These are phyloP conservation scores for Clavulina sp. DNA, from an alignment of 768 basidiomycete species.

Conservation along the genomic window DNA sequence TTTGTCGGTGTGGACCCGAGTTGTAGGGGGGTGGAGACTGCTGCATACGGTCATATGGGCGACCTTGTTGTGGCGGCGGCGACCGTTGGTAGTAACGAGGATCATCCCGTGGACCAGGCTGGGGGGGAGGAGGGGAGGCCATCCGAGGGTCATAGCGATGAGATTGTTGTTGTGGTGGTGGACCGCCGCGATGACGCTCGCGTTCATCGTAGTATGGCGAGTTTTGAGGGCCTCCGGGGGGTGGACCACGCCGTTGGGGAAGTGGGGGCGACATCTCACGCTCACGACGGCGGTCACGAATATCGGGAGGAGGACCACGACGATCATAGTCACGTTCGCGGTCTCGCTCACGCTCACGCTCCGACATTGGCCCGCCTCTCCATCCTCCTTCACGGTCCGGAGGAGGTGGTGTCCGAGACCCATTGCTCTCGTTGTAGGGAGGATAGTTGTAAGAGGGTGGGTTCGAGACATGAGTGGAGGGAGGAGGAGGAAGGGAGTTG, in stretches of 20 bases:
- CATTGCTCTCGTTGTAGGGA: not conserved
- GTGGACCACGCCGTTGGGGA: too few species aligned
- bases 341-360: not conserved
- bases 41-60: not conserved
- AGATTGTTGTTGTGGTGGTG: too few species aligned
- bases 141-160: too few species aligned
- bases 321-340: not conserved
- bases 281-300: too few species aligned
- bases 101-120: not conserved
- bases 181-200: too few species aligned
- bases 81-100: not conserved
- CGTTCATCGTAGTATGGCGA: too few species aligned
- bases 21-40: not conserved
- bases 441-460: not conserved
- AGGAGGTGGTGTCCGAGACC: not conserved
- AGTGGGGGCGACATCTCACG: too few species aligned
- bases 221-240: too few species aligned
- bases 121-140: not conserved
- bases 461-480: not conserved
- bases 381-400: too few species aligned
- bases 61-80: conserved; percentile 2
- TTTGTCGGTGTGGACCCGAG: conserved; percentile 16
- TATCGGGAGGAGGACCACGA: too few species aligned
- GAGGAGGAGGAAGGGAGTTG: not conserved
- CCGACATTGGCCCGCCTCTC: too few species aligned